Conservation (phyloP, 2,329 filamentous ascomycete genomes). For the Penicillium paneum region DNA sequence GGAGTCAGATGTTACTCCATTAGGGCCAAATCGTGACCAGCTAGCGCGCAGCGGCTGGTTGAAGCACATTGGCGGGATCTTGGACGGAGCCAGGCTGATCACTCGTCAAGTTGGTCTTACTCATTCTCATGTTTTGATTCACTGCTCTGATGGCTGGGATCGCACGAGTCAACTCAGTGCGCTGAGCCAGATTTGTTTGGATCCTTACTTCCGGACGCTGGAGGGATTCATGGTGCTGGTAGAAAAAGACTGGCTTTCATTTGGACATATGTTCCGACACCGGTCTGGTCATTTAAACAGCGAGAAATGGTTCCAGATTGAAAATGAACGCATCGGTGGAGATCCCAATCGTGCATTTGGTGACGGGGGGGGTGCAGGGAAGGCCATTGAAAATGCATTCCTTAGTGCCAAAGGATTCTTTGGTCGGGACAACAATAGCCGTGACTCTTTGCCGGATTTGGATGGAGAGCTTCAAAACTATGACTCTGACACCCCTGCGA, state of each 20-base stretch:
- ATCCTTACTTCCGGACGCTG: conserved; percentile 91
- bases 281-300: conserved; percentile 83
- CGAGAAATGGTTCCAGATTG: conserved; percentile 89
- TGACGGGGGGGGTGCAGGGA: conserved; percentile 51
- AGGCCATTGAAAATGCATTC: conserved; percentile 81
- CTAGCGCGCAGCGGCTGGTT: conserved; percentile 86
- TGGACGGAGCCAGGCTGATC: conserved; percentile 82
- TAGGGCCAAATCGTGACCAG: conserved; percentile 77
- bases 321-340: conserved; percentile 72
- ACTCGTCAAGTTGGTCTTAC: conserved; percentile 84
- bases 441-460: conserved; percentile 61
- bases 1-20: conserved; percentile 80
- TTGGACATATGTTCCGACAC: conserved; percentile 95
- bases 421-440: conserved; percentile 70
- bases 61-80: conserved; percentile 77
- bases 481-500: conserved; percentile 45
- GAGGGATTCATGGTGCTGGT: conserved; percentile 92
- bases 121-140: conserved; percentile 92
- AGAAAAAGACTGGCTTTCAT: conserved; percentile 97
- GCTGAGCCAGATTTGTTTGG: conserved; percentile 85
- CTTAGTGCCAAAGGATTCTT: conserved; percentile 86
- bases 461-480: conserved; percentile 52
- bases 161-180: conserved; percentile 92
- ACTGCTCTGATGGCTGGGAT: conserved; percentile 98
- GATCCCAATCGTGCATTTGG: conserved; percentile 41